Percentiles rank a stretch among this genome's conserved stretches.
phyloP scores from a whole-genome alignment of 129 eudicot genomes.

The Logfia minima region DNA sequence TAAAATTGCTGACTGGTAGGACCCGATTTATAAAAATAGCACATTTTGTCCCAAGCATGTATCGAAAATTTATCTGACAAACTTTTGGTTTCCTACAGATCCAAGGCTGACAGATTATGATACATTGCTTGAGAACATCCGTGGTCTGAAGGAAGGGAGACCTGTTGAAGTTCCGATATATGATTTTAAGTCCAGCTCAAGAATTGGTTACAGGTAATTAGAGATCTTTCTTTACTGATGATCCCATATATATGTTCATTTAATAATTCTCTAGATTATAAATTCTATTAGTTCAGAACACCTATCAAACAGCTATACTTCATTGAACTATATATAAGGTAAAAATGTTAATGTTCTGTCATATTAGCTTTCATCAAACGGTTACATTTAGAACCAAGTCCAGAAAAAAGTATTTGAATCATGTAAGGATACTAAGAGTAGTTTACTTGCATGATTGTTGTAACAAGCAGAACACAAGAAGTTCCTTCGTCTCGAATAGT shows the following conservation, averaged over 20 bases:
- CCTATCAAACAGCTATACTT: too few species aligned
- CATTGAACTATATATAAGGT: too few species aligned
- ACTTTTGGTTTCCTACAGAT: slow-evolving; percentile 50
- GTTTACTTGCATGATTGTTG: slow-evolving; percentile 11
- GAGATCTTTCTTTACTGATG: slow-evolving; percentile 1
- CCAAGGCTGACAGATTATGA: slow-evolving; percentile 96
- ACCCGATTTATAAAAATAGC: not conserved
- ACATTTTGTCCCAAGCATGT: not conserved
- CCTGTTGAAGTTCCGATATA: slow-evolving; percentile 89
- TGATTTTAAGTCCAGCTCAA: slow-evolving; percentile 90
- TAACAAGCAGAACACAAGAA: slow-evolving; percentile 62
- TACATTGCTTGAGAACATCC: slow-evolving; percentile 85
- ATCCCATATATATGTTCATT: not conserved
- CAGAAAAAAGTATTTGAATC: too few species aligned
- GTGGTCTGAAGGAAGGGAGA: slow-evolving; percentile 72
- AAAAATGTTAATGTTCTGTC: too few species aligned
- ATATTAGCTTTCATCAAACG: too few species aligned
- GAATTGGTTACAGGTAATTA: slow-evolving; percentile 85
- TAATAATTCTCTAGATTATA: too few species aligned
- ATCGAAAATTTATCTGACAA: not conserved
- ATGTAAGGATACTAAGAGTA: slow-evolving; percentile 3
- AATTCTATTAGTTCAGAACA: too few species aligned
- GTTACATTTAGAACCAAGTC: too few species aligned
- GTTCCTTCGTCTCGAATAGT: slow-evolving; percentile 88
- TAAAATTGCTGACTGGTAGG: not conserved